These are phyloP conservation scores for Stentor coeruleus DNA, from an alignment of 73 alveolate genomes.

Conservation along the genomic window DNA sequence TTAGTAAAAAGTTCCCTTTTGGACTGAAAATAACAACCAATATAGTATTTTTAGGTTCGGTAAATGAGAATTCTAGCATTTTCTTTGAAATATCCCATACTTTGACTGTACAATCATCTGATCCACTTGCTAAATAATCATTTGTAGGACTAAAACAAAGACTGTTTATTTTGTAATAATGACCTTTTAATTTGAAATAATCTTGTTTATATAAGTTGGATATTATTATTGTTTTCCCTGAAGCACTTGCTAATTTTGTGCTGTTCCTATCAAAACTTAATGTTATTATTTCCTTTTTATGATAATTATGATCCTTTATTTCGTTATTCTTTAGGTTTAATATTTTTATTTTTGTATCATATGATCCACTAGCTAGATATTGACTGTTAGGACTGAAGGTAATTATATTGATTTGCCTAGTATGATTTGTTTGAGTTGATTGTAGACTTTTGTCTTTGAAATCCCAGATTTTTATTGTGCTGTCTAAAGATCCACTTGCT, in stretches of 20 bases:
- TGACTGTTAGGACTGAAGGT: constrained; percentile 56
- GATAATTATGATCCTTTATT: too few relatives aligned
- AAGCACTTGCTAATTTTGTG: too few relatives aligned
- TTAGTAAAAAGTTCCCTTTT: constrained; percentile 55
- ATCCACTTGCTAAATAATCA: constrained; percentile 43
- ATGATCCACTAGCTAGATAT: constrained; percentile 61
- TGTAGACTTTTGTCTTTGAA: constrained; percentile 42
- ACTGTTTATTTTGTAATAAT: too few relatives aligned
- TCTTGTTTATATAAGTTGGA: too few relatives aligned
- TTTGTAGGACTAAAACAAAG: too few relatives aligned
- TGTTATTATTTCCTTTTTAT: too few relatives aligned
- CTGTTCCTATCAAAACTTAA: too few relatives aligned
- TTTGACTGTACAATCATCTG: constrained; percentile 54
- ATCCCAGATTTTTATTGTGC: constrained; percentile 63
- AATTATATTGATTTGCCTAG: constrained; percentile 39
- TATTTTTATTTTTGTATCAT: constrained; percentile 52
- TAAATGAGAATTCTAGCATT: constrained; percentile 36
- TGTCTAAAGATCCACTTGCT: constrained; percentile 52
- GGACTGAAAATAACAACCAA: constrained; percentile 53
- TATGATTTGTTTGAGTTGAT: constrained; percentile 45
- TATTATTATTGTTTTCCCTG: too few relatives aligned
- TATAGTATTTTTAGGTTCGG: constrained; percentile 42
- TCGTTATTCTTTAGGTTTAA: too few relatives aligned
- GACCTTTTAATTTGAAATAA: too few relatives aligned
- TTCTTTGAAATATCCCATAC: constrained; percentile 63